These are phyloP conservation scores for Parafenestella ontariensis DNA, from an alignment of 2,329 filamentous ascomycete genomes.

Conservation along the genomic window DNA sequence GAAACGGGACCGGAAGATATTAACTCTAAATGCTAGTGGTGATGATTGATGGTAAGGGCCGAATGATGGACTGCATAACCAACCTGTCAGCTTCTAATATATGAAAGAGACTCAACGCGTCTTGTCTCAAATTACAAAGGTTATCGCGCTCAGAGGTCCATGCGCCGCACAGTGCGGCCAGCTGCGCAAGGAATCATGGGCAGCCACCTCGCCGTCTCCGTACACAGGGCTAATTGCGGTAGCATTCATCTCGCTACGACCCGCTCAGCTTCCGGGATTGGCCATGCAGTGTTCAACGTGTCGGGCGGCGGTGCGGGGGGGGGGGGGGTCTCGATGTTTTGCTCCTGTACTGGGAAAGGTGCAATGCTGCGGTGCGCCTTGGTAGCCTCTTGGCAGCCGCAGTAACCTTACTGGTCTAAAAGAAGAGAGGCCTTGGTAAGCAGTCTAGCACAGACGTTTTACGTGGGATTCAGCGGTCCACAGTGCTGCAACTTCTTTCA, in stretches of 20 bases:
- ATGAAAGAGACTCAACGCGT: slow-evolving; percentile 22
- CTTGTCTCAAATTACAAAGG: slow-evolving; percentile 17
- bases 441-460: slow-evolving; percentile 9
- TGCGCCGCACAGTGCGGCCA: slow-evolving; percentile 15
- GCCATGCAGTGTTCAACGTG: slow-evolving; percentile 7
- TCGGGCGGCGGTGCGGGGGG: slow-evolving; percentile 18
- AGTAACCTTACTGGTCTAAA: slow-evolving; percentile 4
- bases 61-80: slow-evolving; percentile 9
- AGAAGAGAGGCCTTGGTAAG: slow-evolving; percentile 1
- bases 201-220: slow-evolving; percentile 22
- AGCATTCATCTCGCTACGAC: slow-evolving; percentile 26
- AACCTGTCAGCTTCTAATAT: slow-evolving; percentile 22
- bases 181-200: slow-evolving; percentile 24
- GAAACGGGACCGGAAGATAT: slow-evolving; percentile 5
- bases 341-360: slow-evolving; percentile 10
- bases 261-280: slow-evolving; percentile 10
- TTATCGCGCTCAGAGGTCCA: slow-evolving; percentile 10
- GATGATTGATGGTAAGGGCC: slow-evolving; percentile 11
- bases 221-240: slow-evolving; percentile 23
- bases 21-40: slow-evolving; percentile 9
- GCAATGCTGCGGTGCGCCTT: slow-evolving; percentile 2
- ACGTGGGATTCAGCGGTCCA: slow-evolving; percentile 20
- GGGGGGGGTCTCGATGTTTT: slow-evolving; percentile 14
- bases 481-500: slow-evolving; percentile 10
- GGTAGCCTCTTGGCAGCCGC: slow-evolving; percentile 11